Conservation (phyloP, 257 asterid species). For the Striga asiatica region DNA sequence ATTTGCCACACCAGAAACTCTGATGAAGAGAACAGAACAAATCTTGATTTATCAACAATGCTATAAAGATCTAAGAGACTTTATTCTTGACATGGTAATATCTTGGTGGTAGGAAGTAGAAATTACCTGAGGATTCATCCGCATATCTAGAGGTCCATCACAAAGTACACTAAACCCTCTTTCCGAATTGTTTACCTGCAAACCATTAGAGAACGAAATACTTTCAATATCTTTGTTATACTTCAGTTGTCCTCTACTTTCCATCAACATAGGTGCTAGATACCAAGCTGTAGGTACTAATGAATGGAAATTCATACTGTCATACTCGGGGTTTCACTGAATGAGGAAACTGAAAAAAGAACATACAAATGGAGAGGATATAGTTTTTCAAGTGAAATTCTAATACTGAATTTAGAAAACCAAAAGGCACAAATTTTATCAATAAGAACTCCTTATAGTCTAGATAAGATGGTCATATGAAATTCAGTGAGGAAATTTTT, state of each 20-base stretch:
- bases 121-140: slow-evolving; percentile 92
- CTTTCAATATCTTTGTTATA: neutral
- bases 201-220: slow-evolving; percentile 8
- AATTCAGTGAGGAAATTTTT: no score
- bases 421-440: slow-evolving; percentile 1
- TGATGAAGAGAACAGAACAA: neutral
- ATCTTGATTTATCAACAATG: neutral
- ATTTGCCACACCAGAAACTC: neutral
- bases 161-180: slow-evolving; percentile 89
- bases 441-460: no score
- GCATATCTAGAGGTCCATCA: slow-evolving; percentile 96
- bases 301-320: neutral
- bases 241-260: neutral
- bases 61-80: neutral
- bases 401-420: neutral
- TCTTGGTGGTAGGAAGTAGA: neutral
- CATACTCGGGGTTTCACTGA: neutral
- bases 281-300: neutral
- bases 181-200: slow-evolving; percentile 76
- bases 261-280: no score
- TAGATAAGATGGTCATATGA: no score
- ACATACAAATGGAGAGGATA: slow-evolving; percentile 1
- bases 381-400: neutral
- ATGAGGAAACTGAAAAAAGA: neutral
- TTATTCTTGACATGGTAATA: neutral